Evolutionary conservation across 2,329 filamentous ascomycete genomes (phyloP).

Genomic region (Waltergamsia citrina): DNA sequence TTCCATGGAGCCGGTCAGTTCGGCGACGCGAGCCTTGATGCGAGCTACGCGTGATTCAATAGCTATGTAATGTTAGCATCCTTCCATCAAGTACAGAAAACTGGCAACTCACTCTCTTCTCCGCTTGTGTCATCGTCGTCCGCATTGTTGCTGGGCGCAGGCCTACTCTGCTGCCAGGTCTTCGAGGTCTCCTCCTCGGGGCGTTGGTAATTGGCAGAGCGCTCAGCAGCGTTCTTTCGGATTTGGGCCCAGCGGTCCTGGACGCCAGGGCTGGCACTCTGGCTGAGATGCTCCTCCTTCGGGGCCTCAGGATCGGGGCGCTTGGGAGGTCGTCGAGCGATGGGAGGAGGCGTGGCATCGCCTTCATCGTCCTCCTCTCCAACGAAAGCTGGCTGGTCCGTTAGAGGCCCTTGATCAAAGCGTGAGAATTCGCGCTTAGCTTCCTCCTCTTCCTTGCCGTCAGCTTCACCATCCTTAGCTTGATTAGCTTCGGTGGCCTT

Average conservation of each 20-base stretch:
- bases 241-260: conserved; percentile 93
- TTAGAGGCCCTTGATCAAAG: conserved; percentile 84
- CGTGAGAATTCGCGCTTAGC: conserved; percentile 51
- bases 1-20: conserved; percentile 82
- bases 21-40: conserved; percentile 94
- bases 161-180: conserved; percentile 62
- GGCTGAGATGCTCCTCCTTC: conserved; percentile 25
- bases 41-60: conserved; percentile 94
- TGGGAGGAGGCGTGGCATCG: conserved; percentile 36
- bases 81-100: not conserved
- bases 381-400: conserved; percentile 77
- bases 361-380: conserved; percentile 47
- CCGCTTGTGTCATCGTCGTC: conserved; percentile 8
- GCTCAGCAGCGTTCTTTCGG: conserved; percentile 83
- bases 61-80: conserved; percentile 42
- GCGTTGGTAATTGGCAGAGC: conserved; percentile 38
- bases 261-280: conserved; percentile 21
- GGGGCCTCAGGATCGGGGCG: conserved; percentile 22
- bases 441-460: conserved; percentile 47
- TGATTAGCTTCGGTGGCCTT: not conserved
- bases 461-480: conserved; percentile 22
- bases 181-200: conserved; percentile 36
- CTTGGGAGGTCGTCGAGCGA: conserved; percentile 28
- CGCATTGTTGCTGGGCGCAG: not conserved
- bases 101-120: conserved; percentile 23